Percentiles rank a stretch among this genome's conserved stretches.
These are phyloP conservation scores for Lodderomyces margitis DNA, from an alignment of 1,139 yeast genomes.

Conservation along the genomic window DNA sequence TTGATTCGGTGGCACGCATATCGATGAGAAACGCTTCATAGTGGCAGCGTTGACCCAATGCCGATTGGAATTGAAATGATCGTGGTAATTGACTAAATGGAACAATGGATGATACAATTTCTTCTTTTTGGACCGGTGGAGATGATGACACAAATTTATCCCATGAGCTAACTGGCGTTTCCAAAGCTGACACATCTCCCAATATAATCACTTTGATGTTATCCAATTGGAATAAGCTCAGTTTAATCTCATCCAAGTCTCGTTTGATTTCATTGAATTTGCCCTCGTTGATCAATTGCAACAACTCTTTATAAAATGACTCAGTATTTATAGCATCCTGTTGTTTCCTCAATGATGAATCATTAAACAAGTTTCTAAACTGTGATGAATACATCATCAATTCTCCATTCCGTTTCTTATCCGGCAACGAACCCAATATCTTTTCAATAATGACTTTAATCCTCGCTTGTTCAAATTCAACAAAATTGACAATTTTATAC, in stretches of 20 bases:
- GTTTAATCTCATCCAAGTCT: constrained; percentile 58
- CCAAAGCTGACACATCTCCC: constrained; percentile 59
- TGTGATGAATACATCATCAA: constrained; percentile 66
- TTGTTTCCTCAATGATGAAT: constrained; percentile 63
- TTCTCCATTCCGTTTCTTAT: constrained; percentile 76
- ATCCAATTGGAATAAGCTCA: constrained; percentile 52
- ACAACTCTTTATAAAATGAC: constrained; percentile 48
- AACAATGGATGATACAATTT: constrained; percentile 6
- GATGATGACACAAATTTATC: constrained; percentile 24
- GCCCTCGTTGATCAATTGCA: constrained; percentile 53
- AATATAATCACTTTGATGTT: constrained; percentile 69
- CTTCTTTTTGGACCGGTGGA: not conserved
- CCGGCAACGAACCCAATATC: constrained; percentile 71
- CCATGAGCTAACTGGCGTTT: constrained; percentile 68
- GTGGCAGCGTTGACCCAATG: constrained; percentile 53
- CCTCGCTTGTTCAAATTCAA: constrained; percentile 72
- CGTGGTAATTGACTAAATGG: constrained; percentile 46
- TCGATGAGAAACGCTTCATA: constrained; percentile 62
- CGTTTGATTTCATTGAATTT: constrained; percentile 43
- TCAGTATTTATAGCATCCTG: constrained; percentile 69
- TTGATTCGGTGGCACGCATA: constrained; percentile 85
- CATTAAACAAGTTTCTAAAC: constrained; percentile 51
- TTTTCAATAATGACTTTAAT: constrained; percentile 72
- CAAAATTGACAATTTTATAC: constrained; percentile 56
- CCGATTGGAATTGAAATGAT: constrained; percentile 53